Evolutionary conservation across 495 filamentous ascomycete genomes (phyloP).

Genomic region (Hypoxylon fragiforme): DNA sequence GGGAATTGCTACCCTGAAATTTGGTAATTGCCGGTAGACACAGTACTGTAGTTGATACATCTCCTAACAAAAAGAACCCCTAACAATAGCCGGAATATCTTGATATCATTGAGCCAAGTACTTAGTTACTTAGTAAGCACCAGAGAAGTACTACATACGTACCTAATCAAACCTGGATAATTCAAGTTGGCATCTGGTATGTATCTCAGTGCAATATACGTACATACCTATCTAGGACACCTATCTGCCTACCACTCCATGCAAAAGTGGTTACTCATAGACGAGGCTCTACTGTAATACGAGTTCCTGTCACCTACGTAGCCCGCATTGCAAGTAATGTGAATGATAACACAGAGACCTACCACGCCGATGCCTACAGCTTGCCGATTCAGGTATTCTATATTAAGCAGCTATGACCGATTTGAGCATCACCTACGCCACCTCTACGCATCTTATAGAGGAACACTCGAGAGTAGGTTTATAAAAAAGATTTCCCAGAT

Average conservation of each 20-base stretch:
- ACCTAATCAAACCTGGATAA: too few relatives aligned
- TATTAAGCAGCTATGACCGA: background rate
- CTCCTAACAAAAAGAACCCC: too few relatives aligned
- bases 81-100: too few relatives aligned
- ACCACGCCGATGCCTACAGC: background rate
- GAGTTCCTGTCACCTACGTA: background rate
- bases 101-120: too few relatives aligned
- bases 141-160: too few relatives aligned
- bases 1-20: too few relatives aligned
- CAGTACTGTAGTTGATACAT: too few relatives aligned
- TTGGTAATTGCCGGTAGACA: too few relatives aligned
- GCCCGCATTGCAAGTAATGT: background rate
- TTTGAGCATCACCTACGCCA: conserved; percentile 1
- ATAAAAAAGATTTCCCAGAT: conserved; percentile 6
- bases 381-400: background rate
- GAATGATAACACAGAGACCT: background rate
- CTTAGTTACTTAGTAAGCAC: background rate
- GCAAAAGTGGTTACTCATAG: background rate
- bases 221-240: too few relatives aligned
- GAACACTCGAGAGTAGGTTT: conserved; percentile 21
- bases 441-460: conserved; percentile 6
- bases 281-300: background rate
- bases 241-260: background rate
- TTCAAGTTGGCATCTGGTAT: background rate
- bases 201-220: background rate